phyloP scores from a whole-genome alignment of 208 protist species.

The Balamuthia mandrillaris region DNA sequence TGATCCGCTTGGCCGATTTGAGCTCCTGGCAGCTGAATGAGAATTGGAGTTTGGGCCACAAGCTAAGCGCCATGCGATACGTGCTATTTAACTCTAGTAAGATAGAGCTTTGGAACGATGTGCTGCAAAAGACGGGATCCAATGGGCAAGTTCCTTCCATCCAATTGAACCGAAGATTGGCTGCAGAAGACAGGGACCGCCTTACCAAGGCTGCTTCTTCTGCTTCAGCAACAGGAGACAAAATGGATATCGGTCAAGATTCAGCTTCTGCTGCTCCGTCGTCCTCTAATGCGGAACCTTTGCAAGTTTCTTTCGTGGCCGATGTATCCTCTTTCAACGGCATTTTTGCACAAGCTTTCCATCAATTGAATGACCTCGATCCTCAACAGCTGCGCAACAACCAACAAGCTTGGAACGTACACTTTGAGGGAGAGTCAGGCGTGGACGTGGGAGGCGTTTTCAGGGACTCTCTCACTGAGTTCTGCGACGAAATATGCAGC shows the following conservation, averaged over 20 bases:
- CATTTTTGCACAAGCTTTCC: no score
- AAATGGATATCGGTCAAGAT: neutral
- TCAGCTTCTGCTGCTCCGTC: neutral
- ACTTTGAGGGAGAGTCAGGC: neutral
- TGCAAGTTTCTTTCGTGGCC: no score
- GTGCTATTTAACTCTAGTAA: neutral
- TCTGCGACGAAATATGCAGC: neutral
- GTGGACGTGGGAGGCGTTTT: neutral
- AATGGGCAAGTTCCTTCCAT: neutral
- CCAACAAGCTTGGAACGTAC: neutral
- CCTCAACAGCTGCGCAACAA: neutral
- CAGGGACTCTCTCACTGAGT: neutral
- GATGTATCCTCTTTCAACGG: no score
- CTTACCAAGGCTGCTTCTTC: neutral
- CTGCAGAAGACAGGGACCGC: neutral
- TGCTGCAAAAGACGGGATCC: neutral
- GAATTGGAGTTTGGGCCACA: neutral
- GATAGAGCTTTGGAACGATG: neutral
- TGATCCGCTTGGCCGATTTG: neutral
- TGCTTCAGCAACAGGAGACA: neutral
- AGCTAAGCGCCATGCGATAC: neutral
- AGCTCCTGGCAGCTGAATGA: neutral
- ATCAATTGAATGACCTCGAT: no score
- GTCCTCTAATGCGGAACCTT: no score
- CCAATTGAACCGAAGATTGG: neutral